phyloP scores from a whole-genome alignment of 768 basidiomycete species.

The Holtermannia corniformis region DNA sequence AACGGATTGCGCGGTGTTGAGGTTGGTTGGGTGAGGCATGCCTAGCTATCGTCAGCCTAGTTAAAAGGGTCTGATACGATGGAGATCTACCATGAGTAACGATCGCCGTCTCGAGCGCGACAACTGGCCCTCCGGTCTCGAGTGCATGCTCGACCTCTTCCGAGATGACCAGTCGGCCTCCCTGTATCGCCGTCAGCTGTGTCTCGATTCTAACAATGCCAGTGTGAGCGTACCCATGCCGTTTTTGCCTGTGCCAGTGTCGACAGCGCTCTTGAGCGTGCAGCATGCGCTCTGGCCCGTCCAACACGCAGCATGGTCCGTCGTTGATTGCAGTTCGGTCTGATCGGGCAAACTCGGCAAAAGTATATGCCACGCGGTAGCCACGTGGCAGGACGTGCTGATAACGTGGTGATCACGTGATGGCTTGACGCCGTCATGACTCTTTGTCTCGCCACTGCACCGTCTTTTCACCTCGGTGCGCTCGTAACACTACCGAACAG shows the following conservation, averaged over 20 bases:
- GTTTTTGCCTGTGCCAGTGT: conserved; percentile 8
- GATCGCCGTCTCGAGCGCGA: conserved; percentile 85
- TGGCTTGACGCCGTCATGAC: too few species aligned
- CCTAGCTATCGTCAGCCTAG: conserved; percentile 40
- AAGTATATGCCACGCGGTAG: too few species aligned
- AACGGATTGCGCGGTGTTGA: conserved; percentile 59
- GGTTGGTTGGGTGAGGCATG: conserved; percentile 69
- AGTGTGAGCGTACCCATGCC: conserved; percentile 8
- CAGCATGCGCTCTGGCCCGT: background rate
- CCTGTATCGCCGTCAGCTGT: conserved; percentile 6
- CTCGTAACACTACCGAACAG: too few species aligned
- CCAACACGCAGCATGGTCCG: too few species aligned
- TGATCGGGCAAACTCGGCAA: too few species aligned
- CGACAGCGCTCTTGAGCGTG: background rate
- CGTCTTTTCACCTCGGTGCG: too few species aligned
- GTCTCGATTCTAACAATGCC: background rate
- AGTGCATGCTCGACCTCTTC: conserved; percentile 73
- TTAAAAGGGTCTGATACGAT: background rate
- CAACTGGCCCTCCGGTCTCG: conserved; percentile 55
- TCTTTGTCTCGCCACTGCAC: too few species aligned
- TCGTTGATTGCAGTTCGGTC: too few species aligned
- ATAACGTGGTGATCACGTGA: too few species aligned
- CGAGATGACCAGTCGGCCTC: conserved; percentile 22
- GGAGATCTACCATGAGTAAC: conserved; percentile 61
- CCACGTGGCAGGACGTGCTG: too few species aligned